Evolutionary conservation across 306 rosid genomes (phyloP).

Genomic region (Prunus armeniaca): DNA sequence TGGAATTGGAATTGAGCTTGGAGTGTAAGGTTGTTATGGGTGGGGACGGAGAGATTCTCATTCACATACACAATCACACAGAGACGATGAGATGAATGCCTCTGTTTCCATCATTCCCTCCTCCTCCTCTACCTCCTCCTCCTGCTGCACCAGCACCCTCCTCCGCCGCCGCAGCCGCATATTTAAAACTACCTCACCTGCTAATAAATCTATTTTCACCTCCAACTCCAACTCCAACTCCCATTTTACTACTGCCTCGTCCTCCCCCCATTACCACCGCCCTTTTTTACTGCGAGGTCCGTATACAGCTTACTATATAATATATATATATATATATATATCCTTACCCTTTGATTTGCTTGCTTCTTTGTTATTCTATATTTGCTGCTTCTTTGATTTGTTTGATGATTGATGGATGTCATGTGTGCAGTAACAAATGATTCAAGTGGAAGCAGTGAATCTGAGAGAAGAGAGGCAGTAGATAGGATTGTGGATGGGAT

Average conservation of each 20-base stretch:
- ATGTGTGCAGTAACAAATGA: slow-evolving; percentile 59
- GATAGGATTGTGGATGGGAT: slow-evolving; percentile 77
- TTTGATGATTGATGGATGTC: not conserved
- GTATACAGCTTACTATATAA: not conserved
- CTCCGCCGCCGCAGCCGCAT: not conserved
- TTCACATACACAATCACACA: too few relatives aligned
- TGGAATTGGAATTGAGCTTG: too few relatives aligned
- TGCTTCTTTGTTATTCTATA: too few relatives aligned
- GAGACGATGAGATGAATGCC: slow-evolving; percentile 49
- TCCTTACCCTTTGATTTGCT: not conserved
- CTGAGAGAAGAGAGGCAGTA: slow-evolving; percentile 57
- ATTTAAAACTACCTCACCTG: too few relatives aligned
- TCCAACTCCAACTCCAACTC: slow-evolving; percentile 15
- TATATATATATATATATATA: not conserved
- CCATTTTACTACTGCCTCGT: slow-evolving; percentile 21
- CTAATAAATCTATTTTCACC: not conserved
- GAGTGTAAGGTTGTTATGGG: too few relatives aligned
- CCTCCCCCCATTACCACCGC: slow-evolving; percentile 27
- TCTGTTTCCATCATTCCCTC: slow-evolving; percentile 50
- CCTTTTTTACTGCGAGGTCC: slow-evolving; percentile 53
- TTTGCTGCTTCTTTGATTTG: too few relatives aligned
- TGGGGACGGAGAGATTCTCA: too few relatives aligned
- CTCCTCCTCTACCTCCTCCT: slow-evolving; percentile 36
- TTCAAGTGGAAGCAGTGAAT: not conserved
- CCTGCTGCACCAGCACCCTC: slow-evolving; percentile 20